Evolutionary conservation across 495 filamentous ascomycete genomes (phyloP).

Genomic region (Penicillium taxi): DNA sequence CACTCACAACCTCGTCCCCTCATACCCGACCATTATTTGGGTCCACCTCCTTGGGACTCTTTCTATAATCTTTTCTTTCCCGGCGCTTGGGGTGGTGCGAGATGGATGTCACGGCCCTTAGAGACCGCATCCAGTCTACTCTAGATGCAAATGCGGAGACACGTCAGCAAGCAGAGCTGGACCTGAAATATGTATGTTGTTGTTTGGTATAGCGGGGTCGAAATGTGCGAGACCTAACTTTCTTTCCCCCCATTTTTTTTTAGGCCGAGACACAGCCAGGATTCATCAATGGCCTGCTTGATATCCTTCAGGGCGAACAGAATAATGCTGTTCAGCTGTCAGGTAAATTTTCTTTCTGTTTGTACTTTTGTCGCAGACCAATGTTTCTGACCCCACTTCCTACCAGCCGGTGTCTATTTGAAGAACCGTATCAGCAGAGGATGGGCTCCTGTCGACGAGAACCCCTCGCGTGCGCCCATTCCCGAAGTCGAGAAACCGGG

Average conservation of each 20-base stretch:
- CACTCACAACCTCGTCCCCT: conserved; percentile 1
- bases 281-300: conserved; percentile 83
- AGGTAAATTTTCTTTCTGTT: conserved; percentile 45
- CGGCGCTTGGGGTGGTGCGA: conserved; percentile 33
- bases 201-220: conserved; percentile 11
- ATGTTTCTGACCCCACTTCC: conserved; percentile 12
- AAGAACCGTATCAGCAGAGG: conserved; percentile 92
- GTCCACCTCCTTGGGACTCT: conserved; percentile 12
- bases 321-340: conserved; percentile 76
- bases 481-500: conserved; percentile 81
- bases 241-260: conserved; percentile 7
- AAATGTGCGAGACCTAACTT: conserved; percentile 12
- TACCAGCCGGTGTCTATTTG: conserved; percentile 85
- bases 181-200: conserved; percentile 81
- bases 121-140: conserved; percentile 81
- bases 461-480: conserved; percentile 54
- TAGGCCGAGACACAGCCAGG: conserved; percentile 88
- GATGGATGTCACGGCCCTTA: conserved; percentile 84
- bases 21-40: conserved; percentile 9
- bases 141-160: conserved; percentile 77
- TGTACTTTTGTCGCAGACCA: neutral
- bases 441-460: conserved; percentile 74
- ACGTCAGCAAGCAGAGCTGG: conserved; percentile 79
- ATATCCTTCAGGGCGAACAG: conserved; percentile 83
- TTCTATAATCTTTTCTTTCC: conserved; percentile 19